phyloP scores from a whole-genome alignment of 805 yeast genomes.

The Lipomyces anomalus region DNA sequence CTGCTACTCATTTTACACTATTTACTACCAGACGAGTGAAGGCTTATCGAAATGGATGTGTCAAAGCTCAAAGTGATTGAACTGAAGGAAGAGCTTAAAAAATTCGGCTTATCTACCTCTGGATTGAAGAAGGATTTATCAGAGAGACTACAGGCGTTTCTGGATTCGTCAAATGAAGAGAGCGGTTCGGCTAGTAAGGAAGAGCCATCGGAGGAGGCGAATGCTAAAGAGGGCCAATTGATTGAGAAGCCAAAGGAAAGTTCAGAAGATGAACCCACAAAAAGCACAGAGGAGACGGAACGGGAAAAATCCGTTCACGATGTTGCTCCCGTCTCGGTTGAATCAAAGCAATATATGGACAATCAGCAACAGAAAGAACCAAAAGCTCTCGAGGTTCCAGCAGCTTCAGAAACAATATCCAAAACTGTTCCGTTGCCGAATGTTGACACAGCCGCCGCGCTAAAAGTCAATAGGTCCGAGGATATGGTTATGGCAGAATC shows the following conservation, averaged over 20 bases:
- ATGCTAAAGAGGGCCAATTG: neutral
- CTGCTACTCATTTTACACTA: too few relatives aligned
- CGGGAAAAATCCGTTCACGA: neutral
- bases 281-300: neutral
- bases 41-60: conserved; percentile 8
- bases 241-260: neutral
- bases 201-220: neutral
- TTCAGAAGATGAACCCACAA: neutral
- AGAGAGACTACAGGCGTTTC: conserved; percentile 51
- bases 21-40: neutral
- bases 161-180: conserved; percentile 7
- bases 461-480: too few relatives aligned
- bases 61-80: conserved; percentile 54
- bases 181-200: neutral
- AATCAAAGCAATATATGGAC: neutral
- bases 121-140: conserved; percentile 81
- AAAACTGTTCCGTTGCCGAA: too few relatives aligned
- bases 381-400: too few relatives aligned
- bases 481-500: too few relatives aligned
- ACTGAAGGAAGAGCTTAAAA: conserved; percentile 68
- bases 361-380: neutral
- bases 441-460: too few relatives aligned
- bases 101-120: conserved; percentile 57
- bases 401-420: too few relatives aligned
- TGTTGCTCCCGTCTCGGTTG: neutral